Base-by-base conservation (phyloP, 352 stramenopile species). In the Hyphochytrium catenoides region DNA sequence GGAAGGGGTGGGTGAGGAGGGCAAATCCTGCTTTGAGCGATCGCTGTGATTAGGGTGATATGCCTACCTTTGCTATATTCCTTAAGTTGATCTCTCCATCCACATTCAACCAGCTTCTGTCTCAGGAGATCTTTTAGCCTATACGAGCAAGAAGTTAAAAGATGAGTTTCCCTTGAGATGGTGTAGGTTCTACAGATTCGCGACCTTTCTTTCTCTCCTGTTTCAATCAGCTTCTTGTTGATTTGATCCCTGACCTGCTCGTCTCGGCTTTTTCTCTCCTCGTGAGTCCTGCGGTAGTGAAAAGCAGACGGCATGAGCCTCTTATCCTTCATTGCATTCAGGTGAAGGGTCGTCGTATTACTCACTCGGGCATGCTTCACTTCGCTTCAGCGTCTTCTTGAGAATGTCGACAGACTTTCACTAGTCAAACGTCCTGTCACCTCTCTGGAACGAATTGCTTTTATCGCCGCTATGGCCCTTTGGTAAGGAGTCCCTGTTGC, bases 31-130 rank as follows among this genome's bases (percentile, higher is more conserved):
- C n/a, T n/a, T n/a, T n/a, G n/a, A n/a, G n/a, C n/a, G n/a, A n/a
- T n/a, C n/a, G n/a, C n/a, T n/a, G n/a, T n/a, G 12, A 20, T 4
- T 4, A 5, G 9, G 9, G 12, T 22, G 41, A 25, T 12, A 36
- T 3, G 5, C 11, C 19, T 29, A 70, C 70, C 70, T 74, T 81
- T 82, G 54, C 70, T 84, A 37, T 76, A 54, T 28, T 61, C 43
- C 45, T 86, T 89, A 53, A 93, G 78, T 43, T 86, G 72, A 42
- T 92, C 75, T 15, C 71, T 54, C 78, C 78, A 94, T 33, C 79
- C 81, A 36, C 71, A 91, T 29, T 91, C 70, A 16, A 86, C 57
- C 18, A 93, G 48, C 28, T 81, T 71, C 6, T 74, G 51, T 4
- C 73, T 49, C 41, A 93, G 47, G 30, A 79, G 46, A 45, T 91